Conservation (phyloP, 176 grass and related monocot genomes). For the Raddia distichophylla region DNA sequence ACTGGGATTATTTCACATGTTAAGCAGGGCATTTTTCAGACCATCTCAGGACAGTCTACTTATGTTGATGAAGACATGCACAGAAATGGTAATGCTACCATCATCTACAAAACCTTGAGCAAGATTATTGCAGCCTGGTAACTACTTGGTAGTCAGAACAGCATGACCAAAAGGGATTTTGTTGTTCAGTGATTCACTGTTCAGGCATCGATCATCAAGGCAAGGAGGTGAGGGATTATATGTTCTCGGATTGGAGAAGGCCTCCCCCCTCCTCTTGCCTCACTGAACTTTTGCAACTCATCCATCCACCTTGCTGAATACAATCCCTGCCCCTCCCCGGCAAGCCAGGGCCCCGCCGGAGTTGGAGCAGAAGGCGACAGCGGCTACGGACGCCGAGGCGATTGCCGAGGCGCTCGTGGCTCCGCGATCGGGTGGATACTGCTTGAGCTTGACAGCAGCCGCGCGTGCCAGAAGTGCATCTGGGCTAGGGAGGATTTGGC, state of each 20-base stretch:
- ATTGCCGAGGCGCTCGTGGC: not conserved
- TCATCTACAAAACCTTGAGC: not conserved
- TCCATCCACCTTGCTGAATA: not conserved
- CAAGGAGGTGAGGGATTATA: not conserved
- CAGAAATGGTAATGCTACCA: not conserved
- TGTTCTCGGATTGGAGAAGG: not conserved
- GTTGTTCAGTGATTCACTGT: not conserved
- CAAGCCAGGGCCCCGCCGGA: not conserved
- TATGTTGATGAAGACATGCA: not conserved
- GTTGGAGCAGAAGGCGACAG: slow-evolving; percentile 7
- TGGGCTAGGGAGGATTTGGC: not conserved
- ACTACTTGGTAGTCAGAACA: not conserved
- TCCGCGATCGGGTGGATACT: not conserved
- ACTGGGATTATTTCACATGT: not conserved
- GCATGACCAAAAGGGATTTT: not conserved
- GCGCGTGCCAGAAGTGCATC: not conserved
- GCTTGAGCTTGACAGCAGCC: not conserved
- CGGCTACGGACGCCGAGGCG: not conserved
- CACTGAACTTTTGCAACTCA: not conserved
- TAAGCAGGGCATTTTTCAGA: not conserved
- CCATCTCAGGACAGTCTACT: slow-evolving; percentile 1
- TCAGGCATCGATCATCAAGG: not conserved
- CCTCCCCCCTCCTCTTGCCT: not conserved
- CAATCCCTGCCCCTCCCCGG: not conserved
- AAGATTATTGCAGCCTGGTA: not conserved